Evolutionary conservation across 257 asterid species (phyloP).

Genomic region (Plantago ovata): DNA sequence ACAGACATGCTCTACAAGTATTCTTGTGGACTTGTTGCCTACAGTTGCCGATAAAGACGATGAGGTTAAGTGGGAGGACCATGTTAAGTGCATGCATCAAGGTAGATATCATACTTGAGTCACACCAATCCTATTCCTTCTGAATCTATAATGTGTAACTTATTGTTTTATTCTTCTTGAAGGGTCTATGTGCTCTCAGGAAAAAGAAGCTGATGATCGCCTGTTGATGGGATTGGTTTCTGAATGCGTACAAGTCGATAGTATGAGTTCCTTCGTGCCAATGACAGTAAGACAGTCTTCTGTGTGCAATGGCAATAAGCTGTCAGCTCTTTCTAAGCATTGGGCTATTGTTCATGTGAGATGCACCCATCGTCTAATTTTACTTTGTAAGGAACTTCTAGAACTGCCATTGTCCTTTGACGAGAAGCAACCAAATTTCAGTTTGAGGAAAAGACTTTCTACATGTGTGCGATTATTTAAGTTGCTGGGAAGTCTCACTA

Average conservation of each 20-base stretch:
- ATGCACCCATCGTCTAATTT: constrained; percentile 61
- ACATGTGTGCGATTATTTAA: constrained; percentile 62
- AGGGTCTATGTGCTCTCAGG: constrained; percentile 76
- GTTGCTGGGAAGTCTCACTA: constrained; percentile 58
- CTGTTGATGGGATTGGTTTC: constrained; percentile 56
- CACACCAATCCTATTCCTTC: background rate
- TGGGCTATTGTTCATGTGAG: constrained; percentile 81
- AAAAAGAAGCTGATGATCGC: constrained; percentile 58
- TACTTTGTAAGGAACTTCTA: constrained; percentile 51
- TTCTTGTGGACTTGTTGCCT: constrained; percentile 50
- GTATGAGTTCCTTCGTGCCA: constrained; percentile 29
- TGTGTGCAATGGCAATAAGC: constrained; percentile 36
- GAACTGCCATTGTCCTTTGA: constrained; percentile 46
- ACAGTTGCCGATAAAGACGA: constrained; percentile 40
- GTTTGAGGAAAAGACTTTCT: constrained; percentile 58
- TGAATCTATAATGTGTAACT: background rate
- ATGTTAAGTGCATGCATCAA: constrained; percentile 62
- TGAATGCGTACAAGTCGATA: constrained; percentile 53
- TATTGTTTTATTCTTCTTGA: constrained; percentile 18
- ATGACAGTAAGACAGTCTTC: constrained; percentile 42
- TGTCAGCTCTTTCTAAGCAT: constrained; percentile 57
- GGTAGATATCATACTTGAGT: constrained; percentile 43
- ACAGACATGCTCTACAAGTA: constrained; percentile 33
- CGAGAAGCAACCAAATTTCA: constrained; percentile 50
- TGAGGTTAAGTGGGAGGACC: constrained; percentile 44